Evolutionary conservation across 179 eudicot genomes (phyloP).

Genomic region (Nepenthes alata): DNA sequence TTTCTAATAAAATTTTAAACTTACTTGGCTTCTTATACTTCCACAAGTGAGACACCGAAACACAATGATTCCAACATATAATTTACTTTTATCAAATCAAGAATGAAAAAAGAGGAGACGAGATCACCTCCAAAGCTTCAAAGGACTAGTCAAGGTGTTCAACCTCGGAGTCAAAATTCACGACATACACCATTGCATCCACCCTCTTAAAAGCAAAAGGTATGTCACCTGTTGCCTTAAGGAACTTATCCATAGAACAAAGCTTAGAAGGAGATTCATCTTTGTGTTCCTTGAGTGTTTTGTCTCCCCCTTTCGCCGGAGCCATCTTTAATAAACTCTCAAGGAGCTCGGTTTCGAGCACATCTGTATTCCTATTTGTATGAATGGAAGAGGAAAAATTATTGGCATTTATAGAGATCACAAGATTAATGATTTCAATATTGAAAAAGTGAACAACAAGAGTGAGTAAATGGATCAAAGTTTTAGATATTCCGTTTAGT

Average conservation of each 20-base stretch:
- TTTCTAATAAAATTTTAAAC: too few species aligned
- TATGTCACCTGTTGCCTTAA: slow-evolving; percentile 60
- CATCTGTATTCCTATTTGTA: slow-evolving; percentile 43
- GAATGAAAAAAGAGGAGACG: not conserved
- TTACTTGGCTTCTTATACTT: too few species aligned
- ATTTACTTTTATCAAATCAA: too few species aligned
- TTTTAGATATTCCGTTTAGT: too few species aligned
- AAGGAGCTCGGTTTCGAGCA: slow-evolving; percentile 73
- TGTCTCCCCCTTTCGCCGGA: slow-evolving; percentile 76
- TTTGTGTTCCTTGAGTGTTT: slow-evolving; percentile 55
- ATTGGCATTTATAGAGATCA: too few species aligned
- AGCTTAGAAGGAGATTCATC: slow-evolving; percentile 65
- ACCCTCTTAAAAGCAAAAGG: slow-evolving; percentile 77
- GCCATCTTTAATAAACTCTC: slow-evolving; percentile 83
- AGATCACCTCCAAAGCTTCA: slow-evolving; percentile 68
- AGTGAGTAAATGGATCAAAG: too few species aligned
- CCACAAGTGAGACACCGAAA: too few species aligned
- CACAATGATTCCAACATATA: too few species aligned
- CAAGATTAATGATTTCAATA: too few species aligned
- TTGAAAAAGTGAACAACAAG: too few species aligned
- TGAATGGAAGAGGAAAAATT: too few species aligned
- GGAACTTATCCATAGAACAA: slow-evolving; percentile 84
- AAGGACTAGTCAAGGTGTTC: slow-evolving; percentile 69
- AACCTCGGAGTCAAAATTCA: slow-evolving; percentile 72
- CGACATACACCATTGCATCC: slow-evolving; percentile 67